Conservation (phyloP, 805 yeast species). For the Wickerhamiella spandovensis region DNA sequence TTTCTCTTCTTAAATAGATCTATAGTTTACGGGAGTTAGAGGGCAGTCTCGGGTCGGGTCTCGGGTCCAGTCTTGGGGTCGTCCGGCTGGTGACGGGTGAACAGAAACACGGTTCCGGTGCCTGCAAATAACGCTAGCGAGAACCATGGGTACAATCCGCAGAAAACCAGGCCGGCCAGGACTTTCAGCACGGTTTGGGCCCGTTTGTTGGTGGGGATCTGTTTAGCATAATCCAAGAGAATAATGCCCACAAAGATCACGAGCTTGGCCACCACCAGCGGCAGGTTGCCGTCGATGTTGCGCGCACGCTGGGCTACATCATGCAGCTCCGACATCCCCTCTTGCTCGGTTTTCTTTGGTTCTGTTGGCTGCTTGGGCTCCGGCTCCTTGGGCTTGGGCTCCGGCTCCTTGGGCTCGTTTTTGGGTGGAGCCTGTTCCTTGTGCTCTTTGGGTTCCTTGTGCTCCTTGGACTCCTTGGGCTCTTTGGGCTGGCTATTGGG, state of each 20-base stretch:
- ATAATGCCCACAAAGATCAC: conserved; percentile 10
- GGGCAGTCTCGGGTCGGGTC: too few relatives aligned
- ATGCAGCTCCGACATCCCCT: conserved; percentile 2
- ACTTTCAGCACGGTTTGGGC: conserved; percentile 5
- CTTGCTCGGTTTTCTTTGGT: not conserved
- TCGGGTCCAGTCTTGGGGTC: too few relatives aligned
- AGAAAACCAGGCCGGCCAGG: conserved; percentile 6
- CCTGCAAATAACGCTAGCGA: not conserved
- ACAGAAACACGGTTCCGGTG: not conserved
- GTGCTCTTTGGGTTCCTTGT: not conserved
- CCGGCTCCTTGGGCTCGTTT: not conserved
- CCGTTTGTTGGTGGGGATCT: conserved; percentile 4
- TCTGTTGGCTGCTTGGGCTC: not conserved
- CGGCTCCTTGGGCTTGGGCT: not conserved
- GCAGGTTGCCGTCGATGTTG: conserved; percentile 4
- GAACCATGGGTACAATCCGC: conserved; percentile 10
- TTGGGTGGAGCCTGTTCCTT: not conserved
- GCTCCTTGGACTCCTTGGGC: not conserved
- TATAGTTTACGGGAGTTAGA: too few relatives aligned
- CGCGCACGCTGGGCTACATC: conserved; percentile 4
- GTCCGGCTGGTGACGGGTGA: not conserved
- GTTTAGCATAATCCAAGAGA: conserved; percentile 7
- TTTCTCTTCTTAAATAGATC: not conserved
- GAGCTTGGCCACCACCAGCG: conserved; percentile 11
- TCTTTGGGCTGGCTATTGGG: not conserved